These are phyloP conservation scores for Didymellaceae sp. DNA, from an alignment of 2,329 filamentous ascomycete genomes.

Conservation along the genomic window DNA sequence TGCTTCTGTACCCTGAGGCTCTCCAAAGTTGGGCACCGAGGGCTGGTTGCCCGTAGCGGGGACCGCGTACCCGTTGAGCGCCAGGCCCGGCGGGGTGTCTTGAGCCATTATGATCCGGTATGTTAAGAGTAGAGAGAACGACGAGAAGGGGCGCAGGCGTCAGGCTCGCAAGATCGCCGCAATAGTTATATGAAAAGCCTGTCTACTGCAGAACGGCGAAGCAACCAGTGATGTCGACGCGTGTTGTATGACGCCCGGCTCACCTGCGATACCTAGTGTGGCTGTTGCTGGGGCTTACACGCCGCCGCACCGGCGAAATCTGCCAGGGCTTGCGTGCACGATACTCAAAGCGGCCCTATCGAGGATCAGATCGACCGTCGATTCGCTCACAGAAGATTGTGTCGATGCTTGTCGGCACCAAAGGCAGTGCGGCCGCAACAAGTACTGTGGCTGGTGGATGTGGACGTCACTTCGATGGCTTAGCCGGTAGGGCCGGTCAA, in stretches of 20 bases:
- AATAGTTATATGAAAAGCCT: constrained; percentile 5
- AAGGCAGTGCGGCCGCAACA: constrained; percentile 24
- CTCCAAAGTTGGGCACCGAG: constrained; percentile 26
- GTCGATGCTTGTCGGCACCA: constrained; percentile 25
- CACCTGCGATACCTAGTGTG: constrained; percentile 25
- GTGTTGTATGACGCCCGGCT: constrained; percentile 40
- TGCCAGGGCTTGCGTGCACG: constrained; percentile 15
- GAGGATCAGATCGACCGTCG: constrained; percentile 18
- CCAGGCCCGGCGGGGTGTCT: constrained; percentile 27
- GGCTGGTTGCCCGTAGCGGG: constrained; percentile 39
- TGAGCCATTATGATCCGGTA: constrained; percentile 30
- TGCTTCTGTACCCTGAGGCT: constrained; percentile 13
- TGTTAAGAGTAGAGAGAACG: constrained; percentile 11
- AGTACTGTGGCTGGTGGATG: constrained; percentile 30
- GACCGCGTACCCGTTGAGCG: constrained; percentile 41
- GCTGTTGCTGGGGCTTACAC: constrained; percentile 36
- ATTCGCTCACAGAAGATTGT: constrained; percentile 19
- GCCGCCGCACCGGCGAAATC: constrained; percentile 21
- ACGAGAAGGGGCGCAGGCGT: constrained; percentile 4
- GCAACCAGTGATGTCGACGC: constrained; percentile 28
- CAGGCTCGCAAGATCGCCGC: constrained; percentile 3
- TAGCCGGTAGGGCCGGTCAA: constrained; percentile 23
- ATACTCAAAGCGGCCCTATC: constrained; percentile 14
- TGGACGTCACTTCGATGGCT: constrained; percentile 30
- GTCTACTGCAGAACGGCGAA: constrained; percentile 8